Conservation (phyloP, 148 eudicot species). For the Chenopodium album region DNA sequence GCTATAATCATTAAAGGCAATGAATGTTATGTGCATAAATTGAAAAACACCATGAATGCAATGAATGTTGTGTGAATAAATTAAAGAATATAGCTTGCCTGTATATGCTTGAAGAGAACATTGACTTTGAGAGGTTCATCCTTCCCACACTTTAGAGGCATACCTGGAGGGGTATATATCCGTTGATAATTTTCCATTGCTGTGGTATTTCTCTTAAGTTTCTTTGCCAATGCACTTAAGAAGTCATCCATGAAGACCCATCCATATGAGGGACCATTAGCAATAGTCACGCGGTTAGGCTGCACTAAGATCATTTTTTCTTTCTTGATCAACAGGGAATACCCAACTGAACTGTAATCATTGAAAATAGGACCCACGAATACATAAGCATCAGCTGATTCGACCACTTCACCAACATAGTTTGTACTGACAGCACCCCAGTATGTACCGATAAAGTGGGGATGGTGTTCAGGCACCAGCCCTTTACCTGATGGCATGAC, state of each 20-base stretch:
- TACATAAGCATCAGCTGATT: constrained; percentile 80
- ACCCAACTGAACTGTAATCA: constrained; percentile 86
- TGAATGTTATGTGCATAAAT: too few relatives aligned
- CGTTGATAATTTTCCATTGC: constrained; percentile 66
- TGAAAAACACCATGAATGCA: neutral
- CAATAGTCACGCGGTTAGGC: constrained; percentile 71
- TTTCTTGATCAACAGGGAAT: constrained; percentile 68
- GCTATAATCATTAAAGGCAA: too few relatives aligned
- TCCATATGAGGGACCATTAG: constrained; percentile 70
- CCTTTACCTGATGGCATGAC: constrained; percentile 78
- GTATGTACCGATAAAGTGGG: constrained; percentile 71
- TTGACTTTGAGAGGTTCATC: constrained; percentile 72
- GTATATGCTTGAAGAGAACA: constrained; percentile 78
- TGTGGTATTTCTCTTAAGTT: constrained; percentile 60
- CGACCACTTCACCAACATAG: constrained; percentile 74
- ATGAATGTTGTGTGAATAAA: neutral
- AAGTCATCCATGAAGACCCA: constrained; percentile 85
- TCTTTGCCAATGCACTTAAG: constrained; percentile 56
- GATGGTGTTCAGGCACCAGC: constrained; percentile 65
- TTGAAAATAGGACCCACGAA: constrained; percentile 80
- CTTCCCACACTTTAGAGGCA: constrained; percentile 53
- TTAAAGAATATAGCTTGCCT: constrained; percentile 32
- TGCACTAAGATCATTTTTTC: constrained; percentile 60
- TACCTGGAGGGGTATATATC: constrained; percentile 69
- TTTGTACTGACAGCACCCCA: constrained; percentile 83